Conservation (phyloP, 176 grass and related monocot genomes). For the Aegilops bicornis region DNA sequence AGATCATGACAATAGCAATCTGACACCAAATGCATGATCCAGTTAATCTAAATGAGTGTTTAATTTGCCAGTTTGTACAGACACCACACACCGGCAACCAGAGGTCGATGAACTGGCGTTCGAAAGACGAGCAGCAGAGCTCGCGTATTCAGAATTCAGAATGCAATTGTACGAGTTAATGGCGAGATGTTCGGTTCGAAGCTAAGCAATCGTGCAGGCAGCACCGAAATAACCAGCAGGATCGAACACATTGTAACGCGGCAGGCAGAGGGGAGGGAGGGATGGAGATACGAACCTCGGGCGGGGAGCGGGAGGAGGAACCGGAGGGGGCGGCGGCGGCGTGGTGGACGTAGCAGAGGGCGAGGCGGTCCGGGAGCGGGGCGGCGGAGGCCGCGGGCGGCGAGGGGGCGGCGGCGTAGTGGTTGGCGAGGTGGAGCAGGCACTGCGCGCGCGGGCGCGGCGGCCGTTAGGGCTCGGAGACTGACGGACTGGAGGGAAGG, state of each 20-base stretch:
- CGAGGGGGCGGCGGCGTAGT: constrained; percentile 52
- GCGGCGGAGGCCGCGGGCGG: background rate
- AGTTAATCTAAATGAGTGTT: background rate
- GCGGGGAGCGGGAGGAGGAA: constrained; percentile 30
- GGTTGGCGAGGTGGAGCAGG: constrained; percentile 83
- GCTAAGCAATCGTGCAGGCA: background rate
- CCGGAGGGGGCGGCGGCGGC: background rate
- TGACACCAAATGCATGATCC: background rate
- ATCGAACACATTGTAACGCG: background rate
- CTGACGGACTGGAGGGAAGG: background rate
- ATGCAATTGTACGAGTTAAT: background rate
- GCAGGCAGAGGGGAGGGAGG: background rate
- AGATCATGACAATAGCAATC: background rate
- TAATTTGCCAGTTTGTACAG: background rate
- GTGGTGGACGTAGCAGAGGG: constrained; percentile 63
- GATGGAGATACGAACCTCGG: constrained; percentile 41
- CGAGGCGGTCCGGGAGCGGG: constrained; percentile 63
- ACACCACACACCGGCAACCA: background rate
- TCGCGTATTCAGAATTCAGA: background rate
- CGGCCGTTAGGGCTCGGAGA: constrained; percentile 9
- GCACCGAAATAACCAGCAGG: background rate
- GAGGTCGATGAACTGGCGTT: background rate
- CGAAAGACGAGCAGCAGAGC: background rate
- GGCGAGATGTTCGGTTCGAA: background rate
- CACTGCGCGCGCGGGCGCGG: constrained; percentile 37